phyloP scores from a whole-genome alignment of 345 rosid genomes.

The Gossypium bickii region DNA sequence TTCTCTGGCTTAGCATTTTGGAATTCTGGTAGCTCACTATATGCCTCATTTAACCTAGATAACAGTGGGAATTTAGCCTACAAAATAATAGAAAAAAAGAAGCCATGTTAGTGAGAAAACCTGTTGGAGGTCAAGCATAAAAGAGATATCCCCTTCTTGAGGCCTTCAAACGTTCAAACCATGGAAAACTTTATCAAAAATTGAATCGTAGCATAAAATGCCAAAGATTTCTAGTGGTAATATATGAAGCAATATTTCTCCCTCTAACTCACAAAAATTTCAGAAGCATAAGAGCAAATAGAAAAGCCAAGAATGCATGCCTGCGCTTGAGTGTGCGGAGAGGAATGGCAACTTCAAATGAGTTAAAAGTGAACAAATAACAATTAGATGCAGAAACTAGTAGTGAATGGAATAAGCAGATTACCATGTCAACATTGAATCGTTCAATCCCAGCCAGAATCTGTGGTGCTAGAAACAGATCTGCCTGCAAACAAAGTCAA shows the following conservation, averaged over 20 bases:
- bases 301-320: neutral
- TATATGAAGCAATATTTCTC: neutral
- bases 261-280: neutral
- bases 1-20: slow-evolving; percentile 31
- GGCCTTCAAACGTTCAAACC: neutral
- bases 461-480: slow-evolving; percentile 75
- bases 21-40: slow-evolving; percentile 42
- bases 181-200: neutral
- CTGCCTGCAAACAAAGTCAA: slow-evolving; percentile 54
- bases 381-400: slow-evolving; percentile 4
- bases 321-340: neutral
- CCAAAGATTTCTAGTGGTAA: neutral
- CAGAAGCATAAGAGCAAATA: neutral
- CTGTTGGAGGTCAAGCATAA: neutral
- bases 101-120: neutral
- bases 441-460: slow-evolving; percentile 41
- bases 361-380: neutral
- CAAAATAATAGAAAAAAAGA: slow-evolving; percentile 13
- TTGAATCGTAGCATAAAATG: neutral
- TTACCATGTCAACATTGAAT: slow-evolving; percentile 75
- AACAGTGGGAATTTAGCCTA: slow-evolving; percentile 60
- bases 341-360: neutral
- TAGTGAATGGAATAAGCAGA: neutral
- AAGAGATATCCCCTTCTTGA: neutral
- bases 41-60: slow-evolving; percentile 52